Evolutionary conservation across 192 early-diverging fungal species (phyloP), one percentile per base, ranked within the genome.

Genomic region (Coemansia sp.): DNA sequence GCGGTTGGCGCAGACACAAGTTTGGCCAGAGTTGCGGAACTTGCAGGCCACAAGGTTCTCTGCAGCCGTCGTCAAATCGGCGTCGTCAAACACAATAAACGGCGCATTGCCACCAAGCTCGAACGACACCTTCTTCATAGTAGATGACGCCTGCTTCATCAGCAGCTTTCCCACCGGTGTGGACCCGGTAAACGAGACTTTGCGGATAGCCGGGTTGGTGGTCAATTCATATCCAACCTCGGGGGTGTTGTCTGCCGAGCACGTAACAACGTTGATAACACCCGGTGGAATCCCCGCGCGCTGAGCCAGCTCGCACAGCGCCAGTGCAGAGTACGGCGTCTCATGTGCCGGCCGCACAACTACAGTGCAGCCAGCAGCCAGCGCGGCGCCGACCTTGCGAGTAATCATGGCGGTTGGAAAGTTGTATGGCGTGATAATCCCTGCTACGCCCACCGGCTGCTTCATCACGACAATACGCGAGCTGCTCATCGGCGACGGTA

Each of bases 371-470:
- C 80, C 80, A 11, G 75, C 74, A 3, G 80, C 80, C 33, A 82
- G 43, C 5, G 80, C 80, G 1, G 80, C 71, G 5, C 50, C 75
- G 12, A 65, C 55, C 53, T 78, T 82, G 60, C 80, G 72, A 6
- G 71, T 67, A 19, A 91, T 79, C 90, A 95, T 94, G 6, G 93
- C 93, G 56, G 71, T 85, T 1, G 95, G 95, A 61, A 92, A 93
- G 64, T 95, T 91, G 83, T 86, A 91, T 12, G 89, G 89, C 11
- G 87, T 87, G 40, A 91, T 80, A 6, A 89, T 69, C 8, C 85
- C 85, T 2, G 82, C 87, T 27, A 89, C 87, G 24, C 94, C 94
- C 14, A 93, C 72, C 1, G 92, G 90, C 62, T 92, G 89, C 44
- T 87, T 86, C 43, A 92, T 79, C 30, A 87, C 82, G 33, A 94